phyloP scores from a whole-genome alignment of 179 eudicot genomes.

The Monotropa hypopitys region DNA sequence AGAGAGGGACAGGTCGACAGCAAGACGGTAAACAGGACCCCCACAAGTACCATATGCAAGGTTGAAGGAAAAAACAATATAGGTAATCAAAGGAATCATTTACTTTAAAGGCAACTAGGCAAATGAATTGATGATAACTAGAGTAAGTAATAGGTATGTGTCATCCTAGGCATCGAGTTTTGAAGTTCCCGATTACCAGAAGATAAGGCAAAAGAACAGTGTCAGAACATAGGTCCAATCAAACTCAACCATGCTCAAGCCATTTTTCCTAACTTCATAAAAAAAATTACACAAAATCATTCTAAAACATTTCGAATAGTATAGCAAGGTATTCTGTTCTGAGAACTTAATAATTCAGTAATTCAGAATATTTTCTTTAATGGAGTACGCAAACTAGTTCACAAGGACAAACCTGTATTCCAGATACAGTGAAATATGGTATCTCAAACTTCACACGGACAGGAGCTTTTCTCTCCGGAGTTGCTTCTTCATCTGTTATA shows the following conservation, averaged over 20 bases:
- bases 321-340: background rate
- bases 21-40: too few relatives aligned
- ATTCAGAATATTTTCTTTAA: background rate
- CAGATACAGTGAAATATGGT: conserved; percentile 91
- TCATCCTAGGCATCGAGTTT: background rate
- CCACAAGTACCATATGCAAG: background rate
- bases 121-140: background rate
- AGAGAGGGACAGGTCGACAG: too few relatives aligned
- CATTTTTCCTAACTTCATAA: background rate
- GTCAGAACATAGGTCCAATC: background rate
- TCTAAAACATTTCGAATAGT: background rate
- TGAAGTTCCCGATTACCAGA: background rate
- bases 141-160: background rate
- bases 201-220: background rate
- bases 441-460: conserved; percentile 91
- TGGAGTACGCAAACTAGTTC: background rate
- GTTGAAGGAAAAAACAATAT: background rate
- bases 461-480: conserved; percentile 90
- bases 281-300: background rate
- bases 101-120: background rate
- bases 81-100: background rate
- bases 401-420: conserved; percentile 56
- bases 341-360: background rate
- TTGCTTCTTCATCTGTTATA: conserved; percentile 62
- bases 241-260: background rate